These are phyloP conservation scores for Colletotrichum caudatum DNA, from an alignment of 2,329 filamentous ascomycete species.

Conservation along the genomic window DNA sequence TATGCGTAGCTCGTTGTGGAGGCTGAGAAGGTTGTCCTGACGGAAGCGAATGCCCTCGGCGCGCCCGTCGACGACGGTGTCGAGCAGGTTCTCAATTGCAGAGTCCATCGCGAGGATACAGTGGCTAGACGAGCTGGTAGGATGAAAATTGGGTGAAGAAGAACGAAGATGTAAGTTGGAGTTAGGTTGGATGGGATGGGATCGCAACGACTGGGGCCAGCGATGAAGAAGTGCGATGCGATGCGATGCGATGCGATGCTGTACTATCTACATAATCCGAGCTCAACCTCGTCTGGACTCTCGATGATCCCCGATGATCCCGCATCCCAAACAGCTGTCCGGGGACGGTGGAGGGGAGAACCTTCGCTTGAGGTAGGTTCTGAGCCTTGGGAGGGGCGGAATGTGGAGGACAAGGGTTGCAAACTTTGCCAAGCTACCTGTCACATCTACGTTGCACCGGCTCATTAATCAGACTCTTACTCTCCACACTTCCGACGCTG, in stretches of 20 bases:
- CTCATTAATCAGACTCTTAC: not conserved
- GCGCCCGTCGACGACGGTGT: conserved; percentile 58
- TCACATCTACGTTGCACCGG: not conserved
- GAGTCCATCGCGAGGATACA: conserved; percentile 15
- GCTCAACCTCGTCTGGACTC: not conserved
- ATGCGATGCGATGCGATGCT: conserved; percentile 12
- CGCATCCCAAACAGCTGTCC: not conserved
- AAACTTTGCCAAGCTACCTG: not conserved
- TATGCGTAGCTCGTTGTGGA: conserved; percentile 54
- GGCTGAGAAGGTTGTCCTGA: conserved; percentile 57
- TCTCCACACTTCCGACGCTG: conserved; percentile 31
- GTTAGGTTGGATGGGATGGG: not conserved
- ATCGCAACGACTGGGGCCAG: not conserved
- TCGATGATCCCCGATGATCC: conserved; percentile 9
- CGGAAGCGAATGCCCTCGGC: conserved; percentile 59
- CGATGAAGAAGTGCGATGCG: not conserved
- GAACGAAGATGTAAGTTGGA: not conserved
- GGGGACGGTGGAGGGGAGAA: not conserved
- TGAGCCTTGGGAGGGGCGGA: conserved; percentile 23
- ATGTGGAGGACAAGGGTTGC: conserved; percentile 37
- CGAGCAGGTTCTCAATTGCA: conserved; percentile 47
- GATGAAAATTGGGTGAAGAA: not conserved
- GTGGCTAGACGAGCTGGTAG: not conserved
- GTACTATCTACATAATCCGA: conserved; percentile 15
- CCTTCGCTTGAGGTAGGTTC: conserved; percentile 1